A percentile compares a stretch with the other conserved stretches of the same genome.
Conservation (phyloP, 768 basidiomycete species). For the Boletus fagicola region DNA sequence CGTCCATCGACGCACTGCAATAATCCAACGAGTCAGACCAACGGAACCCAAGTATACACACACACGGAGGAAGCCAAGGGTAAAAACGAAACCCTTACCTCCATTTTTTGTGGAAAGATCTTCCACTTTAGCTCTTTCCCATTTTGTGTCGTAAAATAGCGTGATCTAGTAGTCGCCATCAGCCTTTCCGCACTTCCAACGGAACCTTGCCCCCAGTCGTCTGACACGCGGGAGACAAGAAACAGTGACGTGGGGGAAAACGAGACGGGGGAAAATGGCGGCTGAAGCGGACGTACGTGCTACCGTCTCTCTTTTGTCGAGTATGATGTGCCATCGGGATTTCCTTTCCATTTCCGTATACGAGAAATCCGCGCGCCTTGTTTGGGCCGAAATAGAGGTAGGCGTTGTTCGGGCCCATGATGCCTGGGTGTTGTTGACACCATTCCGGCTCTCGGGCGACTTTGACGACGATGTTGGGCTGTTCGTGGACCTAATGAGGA, state of each 20-base stretch:
- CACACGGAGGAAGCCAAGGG: background rate
- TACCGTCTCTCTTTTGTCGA: slow-evolving; percentile 56
- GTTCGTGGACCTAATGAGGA: slow-evolving; percentile 46
- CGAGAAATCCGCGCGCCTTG: slow-evolving; percentile 57
- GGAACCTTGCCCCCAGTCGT: background rate
- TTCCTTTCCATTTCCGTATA: slow-evolving; percentile 63
- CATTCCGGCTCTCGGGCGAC: slow-evolving; percentile 64
- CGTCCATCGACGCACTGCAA: slow-evolving; percentile 63
- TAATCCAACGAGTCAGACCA: background rate
- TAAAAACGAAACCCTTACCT: slow-evolving; percentile 43
- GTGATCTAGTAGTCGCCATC: slow-evolving; percentile 45
- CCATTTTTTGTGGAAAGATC: slow-evolving; percentile 58
- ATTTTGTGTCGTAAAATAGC: slow-evolving; percentile 71
- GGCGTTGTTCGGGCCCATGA: slow-evolving; percentile 80
- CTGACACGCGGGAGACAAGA: background rate
- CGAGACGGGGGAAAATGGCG: background rate
- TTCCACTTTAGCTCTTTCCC: slow-evolving; percentile 78
- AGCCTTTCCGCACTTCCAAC: background rate
- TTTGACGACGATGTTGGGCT: slow-evolving; percentile 61
- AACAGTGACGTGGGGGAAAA: background rate
- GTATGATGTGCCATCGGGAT: slow-evolving; percentile 57
- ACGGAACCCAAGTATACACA: background rate
- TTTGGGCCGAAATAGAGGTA: slow-evolving; percentile 75
- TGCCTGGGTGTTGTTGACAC: slow-evolving; percentile 62
- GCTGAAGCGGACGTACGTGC: slow-evolving; percentile 47